Evolutionary conservation across 306 rosid genomes (phyloP).

Genomic region (Quercus wislizeni): DNA sequence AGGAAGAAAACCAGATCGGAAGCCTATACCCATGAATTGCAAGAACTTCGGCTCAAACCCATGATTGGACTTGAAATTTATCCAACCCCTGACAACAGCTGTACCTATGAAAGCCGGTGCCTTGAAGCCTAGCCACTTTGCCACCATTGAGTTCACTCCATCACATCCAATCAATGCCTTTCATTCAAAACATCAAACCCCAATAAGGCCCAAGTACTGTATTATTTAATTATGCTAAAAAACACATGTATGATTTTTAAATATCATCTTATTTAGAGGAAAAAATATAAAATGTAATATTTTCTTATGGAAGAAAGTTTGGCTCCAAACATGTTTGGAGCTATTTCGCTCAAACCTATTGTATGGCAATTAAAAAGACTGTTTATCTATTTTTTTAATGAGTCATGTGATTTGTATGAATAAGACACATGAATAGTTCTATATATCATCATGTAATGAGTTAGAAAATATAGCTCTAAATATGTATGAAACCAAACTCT

Average conservation of each 20-base stretch:
- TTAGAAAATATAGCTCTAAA: too few species aligned
- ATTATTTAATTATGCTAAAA: neutral
- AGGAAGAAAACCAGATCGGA: constrained; percentile 47
- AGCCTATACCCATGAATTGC: constrained; percentile 53
- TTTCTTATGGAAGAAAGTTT: too few species aligned
- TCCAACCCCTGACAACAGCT: constrained; percentile 50
- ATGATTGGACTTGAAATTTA: constrained; percentile 22
- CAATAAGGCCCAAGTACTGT: neutral
- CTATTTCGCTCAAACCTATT: too few species aligned
- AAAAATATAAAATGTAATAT: too few species aligned
- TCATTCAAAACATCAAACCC: neutral
- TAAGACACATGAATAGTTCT: too few species aligned
- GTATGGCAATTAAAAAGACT: too few species aligned
- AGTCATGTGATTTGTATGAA: too few species aligned
- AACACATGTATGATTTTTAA: neutral
- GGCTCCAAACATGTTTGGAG: too few species aligned
- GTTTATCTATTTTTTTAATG: too few species aligned
- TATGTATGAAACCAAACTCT: too few species aligned
- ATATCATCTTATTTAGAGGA: too few species aligned
- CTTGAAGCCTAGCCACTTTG: constrained; percentile 67
- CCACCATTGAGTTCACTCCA: constrained; percentile 77
- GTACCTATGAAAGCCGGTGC: constrained; percentile 40
- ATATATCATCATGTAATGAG: too few species aligned
- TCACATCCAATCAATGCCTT: constrained; percentile 82
- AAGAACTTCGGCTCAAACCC: constrained; percentile 29